A percentile compares a stretch with the other conserved stretches of the same genome.
phyloP scores from a whole-genome alignment of 73 alveolate genomes.

The Tetrahymena elliotti region DNA sequence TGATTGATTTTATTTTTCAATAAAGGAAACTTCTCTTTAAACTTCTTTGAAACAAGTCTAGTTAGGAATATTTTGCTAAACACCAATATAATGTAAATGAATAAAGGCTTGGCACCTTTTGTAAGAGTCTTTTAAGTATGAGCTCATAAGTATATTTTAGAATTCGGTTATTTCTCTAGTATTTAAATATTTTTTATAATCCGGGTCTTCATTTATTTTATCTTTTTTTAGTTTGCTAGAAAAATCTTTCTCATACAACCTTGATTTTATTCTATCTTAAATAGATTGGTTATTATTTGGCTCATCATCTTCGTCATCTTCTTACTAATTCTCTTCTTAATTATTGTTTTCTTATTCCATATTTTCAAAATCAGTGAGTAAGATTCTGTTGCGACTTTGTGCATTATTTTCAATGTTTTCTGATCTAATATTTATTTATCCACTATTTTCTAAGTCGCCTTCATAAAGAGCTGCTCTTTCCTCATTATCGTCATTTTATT shows the following conservation, averaged over 20 bases:
- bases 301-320: not conserved
- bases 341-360: not conserved
- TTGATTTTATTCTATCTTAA: not conserved
- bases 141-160: not conserved
- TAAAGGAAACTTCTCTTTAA: not conserved
- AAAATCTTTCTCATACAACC: not conserved
- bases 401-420: not conserved
- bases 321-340: not conserved
- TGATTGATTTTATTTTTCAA: not conserved
- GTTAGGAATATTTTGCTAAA: not conserved
- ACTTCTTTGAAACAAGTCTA: not conserved
- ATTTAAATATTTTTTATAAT: not conserved
- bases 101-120: not conserved
- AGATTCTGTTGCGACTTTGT: not conserved
- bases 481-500: not conserved
- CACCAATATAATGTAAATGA: not conserved
- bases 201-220: not conserved
- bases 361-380: not conserved
- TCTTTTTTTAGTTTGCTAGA: not conserved
- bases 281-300: not conserved
- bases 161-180: not conserved
- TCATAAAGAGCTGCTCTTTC: no score
- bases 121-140: not conserved
- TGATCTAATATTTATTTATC: not conserved
- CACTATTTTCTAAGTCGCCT: not conserved